Base-by-base conservation (phyloP, 192 early-diverging fungal genomes). In the Coemansia sp. region DNA sequence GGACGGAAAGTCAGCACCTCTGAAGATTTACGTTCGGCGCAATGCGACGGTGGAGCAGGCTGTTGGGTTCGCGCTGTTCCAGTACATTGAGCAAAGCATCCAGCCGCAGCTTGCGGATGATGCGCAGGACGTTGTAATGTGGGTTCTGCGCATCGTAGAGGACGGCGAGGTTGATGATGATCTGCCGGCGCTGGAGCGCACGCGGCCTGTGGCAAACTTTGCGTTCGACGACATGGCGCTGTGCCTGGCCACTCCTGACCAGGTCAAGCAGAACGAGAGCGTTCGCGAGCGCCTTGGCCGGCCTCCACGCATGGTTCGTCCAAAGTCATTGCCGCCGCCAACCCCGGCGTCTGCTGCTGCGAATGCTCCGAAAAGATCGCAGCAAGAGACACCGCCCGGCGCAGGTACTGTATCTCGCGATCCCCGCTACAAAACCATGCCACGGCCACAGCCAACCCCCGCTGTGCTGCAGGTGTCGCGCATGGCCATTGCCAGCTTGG, bases 161-260 rank as follows among this genome's bases (percentile, higher is more conserved):
- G 97, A 97, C 81, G 97, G 97, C 21, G 89, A 89, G 43, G 89
- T 99, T 39, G 97, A 99, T 69, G 95, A 97, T 38, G 95, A 99
- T 76, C 91, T 99, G 72, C 96, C 96, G 41, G 97, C 93, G 11
- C 84, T 97, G 63, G 97, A 99, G 63, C 88, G 95, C 66, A 89
- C 88, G 12, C 75, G 93, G 16, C 93, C 89, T 61, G 95, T 98
- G 64, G 85, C 91, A 23, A 88, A 90, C 60, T 93, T 95, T 72
- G 87, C 88, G 0, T 95, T 93, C 81, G 92, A 97, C 75, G 90
- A 93, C 67, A 95, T 97, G 89, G 96, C 94, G 33, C 71, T 99
- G 30, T 94, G 91, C 65, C 74, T 87, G 68, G 92, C 93, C 0
- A 87, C 88, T 4, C 86, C 90, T 11, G 87, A 87, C 8, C 91